Evolutionary conservation across 208 protist genomes (phyloP), one percentile per base, ranked within the genome.

Genomic region (Leishmania martiniquensis): DNA sequence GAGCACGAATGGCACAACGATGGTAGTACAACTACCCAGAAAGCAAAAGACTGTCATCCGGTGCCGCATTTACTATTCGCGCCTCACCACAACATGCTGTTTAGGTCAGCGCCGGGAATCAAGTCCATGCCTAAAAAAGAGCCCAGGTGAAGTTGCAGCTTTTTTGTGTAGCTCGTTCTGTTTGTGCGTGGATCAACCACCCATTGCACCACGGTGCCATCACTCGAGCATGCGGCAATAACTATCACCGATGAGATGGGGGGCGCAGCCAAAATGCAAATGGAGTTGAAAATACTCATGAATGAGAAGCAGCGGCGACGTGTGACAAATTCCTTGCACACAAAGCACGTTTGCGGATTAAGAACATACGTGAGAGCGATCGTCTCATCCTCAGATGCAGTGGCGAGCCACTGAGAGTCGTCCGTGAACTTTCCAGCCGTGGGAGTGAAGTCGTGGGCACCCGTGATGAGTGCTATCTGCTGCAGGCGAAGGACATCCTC

Each of bases 191-290:
- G 91, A 68, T 96, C 90, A 34, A 95, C 77, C 42, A 95, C 86
- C 92, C 94, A 96, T 68, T 94, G 85, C 47, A 97, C 76, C 20
- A 96, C 85, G 29, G 87, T 92, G 29, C 94, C 90, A 75, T 97
- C 92, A 60, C 65, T 94, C 29, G 92, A 87, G 76, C 92, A 97
- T n/a, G 90, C 91, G 1, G 82, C 80, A 67, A 97, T 42, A 29
- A 95, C 81, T 55, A 97, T 88, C 9, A 89, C 91, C 20, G 89
- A 93, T 15, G 92, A 95, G 9, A 72, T 44, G 13, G 92, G 92
- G 32, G 92, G 91, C 0, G 85, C 86, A 9, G 89, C 82, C 15
- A 95, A 68, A 59, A 97, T 83, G 74, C 85, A 87, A 76, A 97
- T 89, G 32, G 88, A 87, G 70, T 85, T 94, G 76, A 97, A 90